A percentile compares a stretch with the other conserved stretches of the same genome.
phyloP scores from a whole-genome alignment of 2,329 filamentous ascomycete genomes.

The Hypoxylon sp. region DNA sequence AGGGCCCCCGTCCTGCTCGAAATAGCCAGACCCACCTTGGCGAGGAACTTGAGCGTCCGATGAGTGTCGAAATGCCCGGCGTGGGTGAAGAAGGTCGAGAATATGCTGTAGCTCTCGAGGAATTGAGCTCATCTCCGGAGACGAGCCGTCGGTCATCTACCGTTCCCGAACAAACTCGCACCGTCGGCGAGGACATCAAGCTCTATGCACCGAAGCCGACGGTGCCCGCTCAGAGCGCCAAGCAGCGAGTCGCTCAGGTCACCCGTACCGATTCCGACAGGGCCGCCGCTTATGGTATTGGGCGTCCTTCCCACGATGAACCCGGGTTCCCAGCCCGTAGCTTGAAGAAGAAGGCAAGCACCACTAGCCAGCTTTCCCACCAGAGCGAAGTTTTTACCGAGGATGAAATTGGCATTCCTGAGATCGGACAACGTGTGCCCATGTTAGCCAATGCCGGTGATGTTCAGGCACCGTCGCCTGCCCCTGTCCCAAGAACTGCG shows the following conservation, averaged over 20 bases:
- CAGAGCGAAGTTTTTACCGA: conserved; percentile 68
- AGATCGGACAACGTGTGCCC: conserved; percentile 92
- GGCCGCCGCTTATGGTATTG: conserved; percentile 87
- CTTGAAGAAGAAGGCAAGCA: conserved; percentile 75
- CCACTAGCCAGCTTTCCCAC: conserved; percentile 65
- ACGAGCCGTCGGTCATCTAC: conserved; percentile 55
- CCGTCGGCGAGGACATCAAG: conserved; percentile 84
- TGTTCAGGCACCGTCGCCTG: conserved; percentile 93
- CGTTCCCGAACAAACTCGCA: conserved; percentile 81
- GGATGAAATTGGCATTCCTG: conserved; percentile 90
- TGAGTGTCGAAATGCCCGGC: conserved; percentile 85
- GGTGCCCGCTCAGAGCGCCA: conserved; percentile 83
- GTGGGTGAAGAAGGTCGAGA: conserved; percentile 92
- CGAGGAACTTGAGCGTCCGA: conserved; percentile 71
- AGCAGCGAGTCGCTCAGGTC: conserved; percentile 84
- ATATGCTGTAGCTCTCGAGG: conserved; percentile 76
- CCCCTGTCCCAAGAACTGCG: conserved; percentile 70
- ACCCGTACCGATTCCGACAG: conserved; percentile 92
- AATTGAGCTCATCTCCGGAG: conserved; percentile 61
- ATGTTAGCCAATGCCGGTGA: conserved; percentile 95
- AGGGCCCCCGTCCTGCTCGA: conserved; percentile 57
- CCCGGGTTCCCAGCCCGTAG: conserved; percentile 64
- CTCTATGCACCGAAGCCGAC: conserved; percentile 92
- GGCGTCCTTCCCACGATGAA: conserved; percentile 74
- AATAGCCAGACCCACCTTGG: conserved; percentile 58